Evolutionary conservation across 2,329 filamentous ascomycete species (phyloP).

Genomic region (Talaromyces albobiverticillius): DNA sequence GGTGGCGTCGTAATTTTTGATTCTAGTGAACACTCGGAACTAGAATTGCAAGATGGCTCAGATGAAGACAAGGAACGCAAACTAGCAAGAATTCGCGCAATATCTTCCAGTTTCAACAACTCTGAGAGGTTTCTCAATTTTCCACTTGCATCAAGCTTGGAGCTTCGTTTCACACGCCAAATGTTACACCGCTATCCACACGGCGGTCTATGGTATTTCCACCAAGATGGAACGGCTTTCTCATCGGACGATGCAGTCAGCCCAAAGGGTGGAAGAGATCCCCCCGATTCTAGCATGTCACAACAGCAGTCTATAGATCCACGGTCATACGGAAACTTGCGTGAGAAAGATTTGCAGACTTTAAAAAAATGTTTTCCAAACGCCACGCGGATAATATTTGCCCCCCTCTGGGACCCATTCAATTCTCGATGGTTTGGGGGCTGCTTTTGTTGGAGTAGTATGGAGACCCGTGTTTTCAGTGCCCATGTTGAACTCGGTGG

Average conservation of each 20-base stretch:
- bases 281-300: background rate
- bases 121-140: background rate
- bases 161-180: slow-evolving; percentile 9
- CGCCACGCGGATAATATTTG: slow-evolving; percentile 34
- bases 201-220: slow-evolving; percentile 17
- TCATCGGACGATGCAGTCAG: slow-evolving; percentile 15
- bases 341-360: background rate
- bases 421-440: slow-evolving; percentile 38
- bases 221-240: slow-evolving; percentile 16
- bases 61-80: background rate
- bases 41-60: background rate
- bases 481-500: slow-evolving; percentile 40
- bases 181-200: slow-evolving; percentile 14
- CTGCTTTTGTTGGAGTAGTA: slow-evolving; percentile 34
- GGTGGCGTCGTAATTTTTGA: slow-evolving; percentile 45
- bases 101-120: background rate
- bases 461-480: slow-evolving; percentile 24
- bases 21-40: slow-evolving; percentile 18
- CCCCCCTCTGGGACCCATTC: slow-evolving; percentile 44
- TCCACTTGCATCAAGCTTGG: slow-evolving; percentile 1
- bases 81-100: background rate
- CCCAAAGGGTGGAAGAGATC: background rate
- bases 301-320: background rate
- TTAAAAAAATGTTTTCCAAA: slow-evolving; percentile 20
- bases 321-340: background rate